These are phyloP conservation scores for Trichoderma arundinaceum DNA, from an alignment of 2,329 filamentous ascomycete genomes.

Conservation along the genomic window DNA sequence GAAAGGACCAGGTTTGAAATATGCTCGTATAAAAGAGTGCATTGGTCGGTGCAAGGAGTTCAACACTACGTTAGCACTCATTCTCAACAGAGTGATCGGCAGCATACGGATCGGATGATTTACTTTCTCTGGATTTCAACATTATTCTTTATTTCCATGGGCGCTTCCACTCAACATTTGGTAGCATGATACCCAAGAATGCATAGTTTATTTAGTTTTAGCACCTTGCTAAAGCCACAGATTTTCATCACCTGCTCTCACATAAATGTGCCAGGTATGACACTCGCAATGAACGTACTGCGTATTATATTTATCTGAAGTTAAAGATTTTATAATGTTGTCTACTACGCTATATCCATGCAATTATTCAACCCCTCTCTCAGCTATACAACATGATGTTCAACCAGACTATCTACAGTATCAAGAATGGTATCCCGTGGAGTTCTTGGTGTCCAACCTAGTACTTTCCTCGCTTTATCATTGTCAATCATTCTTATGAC, in stretches of 20 bases:
- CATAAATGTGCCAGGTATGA: too few species aligned
- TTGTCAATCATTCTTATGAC: constrained; percentile 5
- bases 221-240: too few species aligned
- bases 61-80: constrained; percentile 4
- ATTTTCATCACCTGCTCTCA: too few species aligned
- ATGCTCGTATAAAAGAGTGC: not conserved
- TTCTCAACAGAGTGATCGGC: constrained; percentile 6
- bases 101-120: not conserved
- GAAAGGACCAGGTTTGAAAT: not conserved
- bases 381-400: not conserved
- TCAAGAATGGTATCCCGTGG: not conserved
- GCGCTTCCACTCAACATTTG: constrained; percentile 13
- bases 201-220: too few species aligned
- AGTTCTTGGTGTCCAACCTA: constrained; percentile 2
- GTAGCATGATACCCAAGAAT: constrained; percentile 1
- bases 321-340: too few species aligned
- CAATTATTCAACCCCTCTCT: not conserved
- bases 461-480: not conserved
- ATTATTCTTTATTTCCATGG: not conserved
- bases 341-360: too few species aligned
- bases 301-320: too few species aligned
- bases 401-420: constrained; percentile 13
- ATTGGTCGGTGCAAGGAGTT: constrained; percentile 5
- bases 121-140: constrained; percentile 11
- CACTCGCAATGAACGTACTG: too few species aligned